Conservation (phyloP, 352 stramenopile genomes). For the Pythium rhizo-oryzae region DNA sequence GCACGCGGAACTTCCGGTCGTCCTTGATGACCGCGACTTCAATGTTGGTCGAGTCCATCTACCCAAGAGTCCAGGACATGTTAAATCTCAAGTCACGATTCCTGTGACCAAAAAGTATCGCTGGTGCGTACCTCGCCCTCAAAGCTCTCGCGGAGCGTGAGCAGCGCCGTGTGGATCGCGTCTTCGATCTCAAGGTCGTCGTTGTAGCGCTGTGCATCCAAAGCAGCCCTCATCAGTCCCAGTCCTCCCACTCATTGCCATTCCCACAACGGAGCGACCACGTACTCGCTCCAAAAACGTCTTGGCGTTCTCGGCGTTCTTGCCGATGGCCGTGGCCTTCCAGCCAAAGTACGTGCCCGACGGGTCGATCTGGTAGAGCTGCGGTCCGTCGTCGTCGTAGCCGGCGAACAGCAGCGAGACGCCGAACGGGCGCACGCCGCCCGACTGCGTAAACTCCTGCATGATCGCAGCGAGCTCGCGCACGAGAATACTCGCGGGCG, state of each 20-base stretch:
- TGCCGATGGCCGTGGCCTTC: slow-evolving; percentile 99
- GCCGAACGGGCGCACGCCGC: slow-evolving; percentile 98
- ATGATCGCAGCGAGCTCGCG: slow-evolving; percentile 97
- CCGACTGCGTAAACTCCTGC: slow-evolving; percentile 99
- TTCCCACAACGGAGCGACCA: slow-evolving; percentile 16
- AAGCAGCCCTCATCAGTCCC: no score
- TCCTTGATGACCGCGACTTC: slow-evolving; percentile 97
- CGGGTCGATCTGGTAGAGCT: slow-evolving; percentile 99
- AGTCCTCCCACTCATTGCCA: no score
- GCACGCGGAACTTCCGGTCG: slow-evolving; percentile 97
- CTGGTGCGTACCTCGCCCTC: slow-evolving; percentile 84
- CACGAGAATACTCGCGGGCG: slow-evolving; percentile 96
- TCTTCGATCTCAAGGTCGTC: slow-evolving; percentile 99
- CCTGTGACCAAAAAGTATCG: not conserved
- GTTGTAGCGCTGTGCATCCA: slow-evolving; percentile 90
- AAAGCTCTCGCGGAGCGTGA: slow-evolving; percentile 99
- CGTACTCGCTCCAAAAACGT: slow-evolving; percentile 98
- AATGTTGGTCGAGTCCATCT: slow-evolving; percentile 99
- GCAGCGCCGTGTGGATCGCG: slow-evolving; percentile 98
- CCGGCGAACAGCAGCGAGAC: slow-evolving; percentile 98
- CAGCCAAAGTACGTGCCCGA: slow-evolving; percentile 99
- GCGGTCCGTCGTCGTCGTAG: slow-evolving; percentile 97
- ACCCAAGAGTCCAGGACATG: slow-evolving; percentile 30
- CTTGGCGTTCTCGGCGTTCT: slow-evolving; percentile 98
- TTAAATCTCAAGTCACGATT: not conserved